Conservation (phyloP, 1,139 yeast genomes). For the Kodamaea plutei region DNA sequence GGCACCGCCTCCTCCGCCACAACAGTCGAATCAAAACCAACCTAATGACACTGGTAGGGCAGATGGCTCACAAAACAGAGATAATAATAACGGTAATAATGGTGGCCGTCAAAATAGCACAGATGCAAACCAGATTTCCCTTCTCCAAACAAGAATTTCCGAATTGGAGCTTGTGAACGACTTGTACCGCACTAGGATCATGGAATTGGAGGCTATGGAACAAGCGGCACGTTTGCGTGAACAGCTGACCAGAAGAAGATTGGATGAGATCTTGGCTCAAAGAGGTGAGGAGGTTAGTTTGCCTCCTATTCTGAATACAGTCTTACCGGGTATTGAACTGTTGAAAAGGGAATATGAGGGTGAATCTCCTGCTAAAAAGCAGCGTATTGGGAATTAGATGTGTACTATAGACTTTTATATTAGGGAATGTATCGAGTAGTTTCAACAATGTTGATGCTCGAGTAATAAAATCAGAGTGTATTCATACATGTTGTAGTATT, state of each 20-base stretch:
- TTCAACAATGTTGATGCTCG: no score
- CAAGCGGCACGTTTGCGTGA: slow-evolving; percentile 54
- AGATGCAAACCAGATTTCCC: slow-evolving; percentile 9
- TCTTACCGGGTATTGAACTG: slow-evolving; percentile 2
- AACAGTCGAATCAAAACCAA: slow-evolving; percentile 12
- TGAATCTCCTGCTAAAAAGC: slow-evolving; percentile 9
- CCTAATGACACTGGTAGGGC: slow-evolving; percentile 7
- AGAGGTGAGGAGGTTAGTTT: slow-evolving; percentile 2
- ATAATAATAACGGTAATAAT: slow-evolving; percentile 6
- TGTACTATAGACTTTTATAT: slow-evolving; percentile 5
- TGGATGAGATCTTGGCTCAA: slow-evolving; percentile 38
- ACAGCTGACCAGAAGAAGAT: slow-evolving; percentile 42
- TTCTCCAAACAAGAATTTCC: slow-evolving; percentile 60
- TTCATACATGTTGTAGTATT: no score
- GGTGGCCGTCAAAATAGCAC: slow-evolving; percentile 14
- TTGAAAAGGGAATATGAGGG: slow-evolving; percentile 23
- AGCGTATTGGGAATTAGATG: slow-evolving; percentile 6
- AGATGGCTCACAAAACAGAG: background rate
- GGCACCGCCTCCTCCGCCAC: slow-evolving; percentile 14
- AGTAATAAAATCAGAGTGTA: no score
- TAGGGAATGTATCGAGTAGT: background rate
- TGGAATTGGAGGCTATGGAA: slow-evolving; percentile 75
- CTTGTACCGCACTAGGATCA: slow-evolving; percentile 72
- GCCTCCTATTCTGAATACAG: slow-evolving; percentile 3
- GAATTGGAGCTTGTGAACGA: slow-evolving; percentile 90